Base-by-base conservation (phyloP, 2,329 filamentous ascomycete species). In the Onygena corvina region DNA sequence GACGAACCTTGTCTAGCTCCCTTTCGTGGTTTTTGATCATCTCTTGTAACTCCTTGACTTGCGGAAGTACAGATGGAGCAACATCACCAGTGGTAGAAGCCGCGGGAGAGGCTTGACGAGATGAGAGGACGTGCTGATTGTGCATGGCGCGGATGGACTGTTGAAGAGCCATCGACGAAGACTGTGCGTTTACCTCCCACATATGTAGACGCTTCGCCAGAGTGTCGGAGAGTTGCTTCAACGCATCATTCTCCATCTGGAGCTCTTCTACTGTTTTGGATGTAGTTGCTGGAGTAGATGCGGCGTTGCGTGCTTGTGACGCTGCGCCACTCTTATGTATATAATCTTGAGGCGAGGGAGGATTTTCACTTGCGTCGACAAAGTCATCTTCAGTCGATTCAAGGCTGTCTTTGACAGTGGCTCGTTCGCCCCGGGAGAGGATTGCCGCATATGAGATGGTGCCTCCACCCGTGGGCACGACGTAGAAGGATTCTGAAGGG, bases 401-500 rank as follows among this genome's bases (percentile, higher is more conserved):
- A 2, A 76, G 69, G 52, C 72, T 71, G 33, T 64, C 68, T 20
- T 62, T 58, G 21, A 65, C 65, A 5, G 64, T 61, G 48, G 69
- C 64, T 48, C 69, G 73, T 53, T 71, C 67, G 5, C 68, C 68
- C 21, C 71, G 66, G 27, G 67, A 83, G 16, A 94, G 71, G 47
- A 98, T 95, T 54, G 84, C 88, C 38, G 92, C 89, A 61, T 96
- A 98, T 0, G 88, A 92, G 52, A 89, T 83, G 2, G 88, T 95
- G 55, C 90, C 88, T 3, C 92, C 90, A 14, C 85, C 87, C 0
- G 86, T 85, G 3, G 90, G 92, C 1, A 98, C 92, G 1, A 96
- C 84, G 63, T 95, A 96, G 69, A 98, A 98, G 6, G 85, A 92
- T 55, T 79, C 76, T 4, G 72, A 71, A 2, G 67, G 54, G 58